Evolutionary conservation across 306 rosid genomes (phyloP).

Genomic region (Prunus fruticosa): DNA sequence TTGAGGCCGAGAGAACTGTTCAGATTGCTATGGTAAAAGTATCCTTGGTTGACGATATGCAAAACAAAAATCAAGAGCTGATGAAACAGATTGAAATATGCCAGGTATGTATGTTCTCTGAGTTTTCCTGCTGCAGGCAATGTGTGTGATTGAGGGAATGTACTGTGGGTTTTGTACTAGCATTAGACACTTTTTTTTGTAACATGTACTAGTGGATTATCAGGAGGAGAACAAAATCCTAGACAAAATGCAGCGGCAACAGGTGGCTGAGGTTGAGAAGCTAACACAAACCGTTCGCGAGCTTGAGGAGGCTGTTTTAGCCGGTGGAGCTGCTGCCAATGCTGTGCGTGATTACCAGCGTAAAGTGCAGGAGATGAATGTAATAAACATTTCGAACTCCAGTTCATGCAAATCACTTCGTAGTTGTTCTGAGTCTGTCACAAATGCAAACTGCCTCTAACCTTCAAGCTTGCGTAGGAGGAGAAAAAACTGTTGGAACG

Average conservation of each 20-base stretch:
- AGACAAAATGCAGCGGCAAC: conserved; percentile 82
- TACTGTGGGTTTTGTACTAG: background rate
- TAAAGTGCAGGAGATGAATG: conserved; percentile 93
- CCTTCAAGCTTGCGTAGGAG: conserved; percentile 47
- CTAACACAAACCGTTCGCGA: conserved; percentile 86
- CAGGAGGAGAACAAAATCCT: conserved; percentile 92
- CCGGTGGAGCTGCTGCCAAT: conserved; percentile 96
- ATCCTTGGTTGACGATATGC: conserved; percentile 89
- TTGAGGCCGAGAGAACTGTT: conserved; percentile 92
- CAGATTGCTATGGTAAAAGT: conserved; percentile 86
- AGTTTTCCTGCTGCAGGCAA: background rate
- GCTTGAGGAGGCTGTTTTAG: conserved; percentile 90
- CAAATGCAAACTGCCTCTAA: conserved; percentile 37
- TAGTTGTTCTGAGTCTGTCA: conserved; percentile 14
- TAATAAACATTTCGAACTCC: conserved; percentile 36
- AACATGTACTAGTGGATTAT: conserved; percentile 19
- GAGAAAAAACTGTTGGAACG: conserved; percentile 80
- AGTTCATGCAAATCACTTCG: conserved; percentile 11
- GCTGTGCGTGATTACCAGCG: conserved; percentile 95
- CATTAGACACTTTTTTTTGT: conserved; percentile 11
- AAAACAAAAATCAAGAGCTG: conserved; percentile 90
- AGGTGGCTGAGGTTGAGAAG: conserved; percentile 94
- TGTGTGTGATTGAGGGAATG: conserved; percentile 2
- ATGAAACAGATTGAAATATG: conserved; percentile 91
- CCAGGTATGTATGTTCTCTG: conserved; percentile 51